Evolutionary conservation across 345 rosid genomes (phyloP).

Genomic region (Noccaea bulbosa): DNA sequence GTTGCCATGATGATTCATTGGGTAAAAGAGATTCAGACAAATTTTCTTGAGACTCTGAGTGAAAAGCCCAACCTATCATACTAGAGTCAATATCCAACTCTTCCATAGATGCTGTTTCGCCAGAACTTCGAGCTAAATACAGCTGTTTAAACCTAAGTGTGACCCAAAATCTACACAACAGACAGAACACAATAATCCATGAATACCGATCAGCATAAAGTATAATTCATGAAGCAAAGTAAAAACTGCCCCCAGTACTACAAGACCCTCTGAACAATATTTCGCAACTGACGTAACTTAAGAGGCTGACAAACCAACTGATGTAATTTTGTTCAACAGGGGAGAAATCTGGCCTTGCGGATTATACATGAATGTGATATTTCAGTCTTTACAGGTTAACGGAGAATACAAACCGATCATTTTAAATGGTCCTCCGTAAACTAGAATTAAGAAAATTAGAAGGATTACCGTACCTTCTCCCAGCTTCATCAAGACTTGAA

Average conservation of each 20-base stretch:
- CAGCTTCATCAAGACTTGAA: slow-evolving; percentile 84
- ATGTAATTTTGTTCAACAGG: not conserved
- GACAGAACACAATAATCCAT: slow-evolving; percentile 32
- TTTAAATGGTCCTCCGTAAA: not conserved
- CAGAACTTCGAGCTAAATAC: slow-evolving; percentile 56
- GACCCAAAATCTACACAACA: slow-evolving; percentile 80
- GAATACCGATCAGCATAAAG: slow-evolving; percentile 30
- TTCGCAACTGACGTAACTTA: slow-evolving; percentile 28
- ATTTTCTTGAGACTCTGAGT: slow-evolving; percentile 88
- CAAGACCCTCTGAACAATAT: slow-evolving; percentile 24
- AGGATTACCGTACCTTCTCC: slow-evolving; percentile 62
- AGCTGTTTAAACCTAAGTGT: slow-evolving; percentile 73
- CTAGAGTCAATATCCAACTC: slow-evolving; percentile 68
- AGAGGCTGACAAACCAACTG: slow-evolving; percentile 16
- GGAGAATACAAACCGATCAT: slow-evolving; percentile 2
- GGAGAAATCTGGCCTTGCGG: slow-evolving; percentile 13
- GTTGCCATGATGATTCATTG: slow-evolving; percentile 83
- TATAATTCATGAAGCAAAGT: slow-evolving; percentile 21
- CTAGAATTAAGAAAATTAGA: slow-evolving; percentile 15
- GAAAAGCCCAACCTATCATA: slow-evolving; percentile 86
- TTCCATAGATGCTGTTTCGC: slow-evolving; percentile 61
- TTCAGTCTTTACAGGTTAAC: slow-evolving; percentile 10
- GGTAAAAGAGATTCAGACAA: slow-evolving; percentile 65
- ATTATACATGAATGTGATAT: not conserved
- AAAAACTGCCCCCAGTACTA: slow-evolving; percentile 13